Conservation (phyloP, 257 asterid species). For the Sherardia arvensis region DNA sequence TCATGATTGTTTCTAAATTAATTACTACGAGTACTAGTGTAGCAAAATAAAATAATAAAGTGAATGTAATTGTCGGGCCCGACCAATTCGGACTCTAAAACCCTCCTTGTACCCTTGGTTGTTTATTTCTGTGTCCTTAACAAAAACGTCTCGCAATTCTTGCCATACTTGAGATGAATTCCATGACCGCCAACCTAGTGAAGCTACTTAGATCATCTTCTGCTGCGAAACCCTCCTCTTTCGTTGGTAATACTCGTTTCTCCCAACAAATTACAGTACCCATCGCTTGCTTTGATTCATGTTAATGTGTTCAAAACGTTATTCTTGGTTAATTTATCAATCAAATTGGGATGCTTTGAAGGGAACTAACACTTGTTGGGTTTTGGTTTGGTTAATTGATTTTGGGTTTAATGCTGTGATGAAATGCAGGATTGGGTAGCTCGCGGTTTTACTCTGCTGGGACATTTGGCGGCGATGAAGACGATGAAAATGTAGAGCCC, state of each 20-base stretch:
- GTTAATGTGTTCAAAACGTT: background rate
- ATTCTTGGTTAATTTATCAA: background rate
- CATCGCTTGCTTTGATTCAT: background rate
- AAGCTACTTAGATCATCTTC: constrained; percentile 32
- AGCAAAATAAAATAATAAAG: background rate
- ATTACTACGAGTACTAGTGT: no score
- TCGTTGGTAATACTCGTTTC: constrained; percentile 20
- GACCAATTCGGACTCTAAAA: constrained; percentile 18
- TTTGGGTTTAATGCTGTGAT: background rate
- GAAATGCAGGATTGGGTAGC: constrained; percentile 32
- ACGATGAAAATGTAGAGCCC: constrained; percentile 16
- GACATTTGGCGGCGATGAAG: constrained; percentile 24
- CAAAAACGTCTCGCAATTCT: background rate
- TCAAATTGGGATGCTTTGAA: background rate
- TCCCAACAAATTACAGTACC: background rate
- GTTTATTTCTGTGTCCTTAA: background rate
- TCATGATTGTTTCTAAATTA: no score
- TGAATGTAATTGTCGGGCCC: constrained; percentile 1
- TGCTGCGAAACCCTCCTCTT: constrained; percentile 17
- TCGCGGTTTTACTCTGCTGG: constrained; percentile 55
- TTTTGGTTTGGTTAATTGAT: background rate
- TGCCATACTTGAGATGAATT: constrained; percentile 26
- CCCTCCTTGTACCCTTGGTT: constrained; percentile 22
- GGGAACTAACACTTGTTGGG: constrained; percentile 13
- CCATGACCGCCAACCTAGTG: constrained; percentile 30